Percentiles rank a stretch among this genome's conserved stretches.
Evolutionary conservation across 2,329 filamentous ascomycete genomes (phyloP).

Genomic region (Colletotrichum horii): DNA sequence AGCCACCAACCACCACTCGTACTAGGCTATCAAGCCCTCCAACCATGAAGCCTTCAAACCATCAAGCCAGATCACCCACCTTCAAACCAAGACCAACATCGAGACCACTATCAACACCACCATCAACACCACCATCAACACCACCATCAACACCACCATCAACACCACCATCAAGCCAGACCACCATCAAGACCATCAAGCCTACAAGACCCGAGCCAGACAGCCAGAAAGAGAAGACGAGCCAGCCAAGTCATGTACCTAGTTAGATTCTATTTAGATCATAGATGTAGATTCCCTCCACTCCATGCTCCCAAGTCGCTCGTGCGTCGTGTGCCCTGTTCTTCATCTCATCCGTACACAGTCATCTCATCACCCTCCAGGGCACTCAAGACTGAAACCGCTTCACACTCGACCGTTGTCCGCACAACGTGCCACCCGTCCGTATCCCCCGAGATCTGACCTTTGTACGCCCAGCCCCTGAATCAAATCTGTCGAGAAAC

Average conservation of each 20-base stretch:
- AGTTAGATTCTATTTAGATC: not conserved
- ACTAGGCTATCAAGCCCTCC: no score
- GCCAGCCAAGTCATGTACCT: not conserved
- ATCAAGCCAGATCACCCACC: no score
- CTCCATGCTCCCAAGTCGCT: not conserved
- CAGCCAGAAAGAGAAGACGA: fast-evolving
- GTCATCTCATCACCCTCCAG: not conserved
- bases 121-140: no score
- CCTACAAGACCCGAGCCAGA: not conserved
- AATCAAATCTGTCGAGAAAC: not conserved
- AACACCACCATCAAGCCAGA: no score
- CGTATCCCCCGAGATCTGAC: not conserved
- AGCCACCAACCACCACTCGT: no score
- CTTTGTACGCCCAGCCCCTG: not conserved
- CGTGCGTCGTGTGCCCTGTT: fast-evolving
- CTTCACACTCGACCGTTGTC: not conserved
- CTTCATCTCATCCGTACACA: not conserved
- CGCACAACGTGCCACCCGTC: not conserved
- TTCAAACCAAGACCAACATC: no score
- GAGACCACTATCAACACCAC: no score
- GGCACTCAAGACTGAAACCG: not conserved
- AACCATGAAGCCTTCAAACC: no score
- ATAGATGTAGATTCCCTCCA: not conserved
- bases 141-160: no score
- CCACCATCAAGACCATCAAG: not conserved